A percentile compares a stretch with the other conserved stretches of the same genome.
Evolutionary conservation across 257 asterid species (phyloP).

Genomic region (Gentiana dahurica): DNA sequence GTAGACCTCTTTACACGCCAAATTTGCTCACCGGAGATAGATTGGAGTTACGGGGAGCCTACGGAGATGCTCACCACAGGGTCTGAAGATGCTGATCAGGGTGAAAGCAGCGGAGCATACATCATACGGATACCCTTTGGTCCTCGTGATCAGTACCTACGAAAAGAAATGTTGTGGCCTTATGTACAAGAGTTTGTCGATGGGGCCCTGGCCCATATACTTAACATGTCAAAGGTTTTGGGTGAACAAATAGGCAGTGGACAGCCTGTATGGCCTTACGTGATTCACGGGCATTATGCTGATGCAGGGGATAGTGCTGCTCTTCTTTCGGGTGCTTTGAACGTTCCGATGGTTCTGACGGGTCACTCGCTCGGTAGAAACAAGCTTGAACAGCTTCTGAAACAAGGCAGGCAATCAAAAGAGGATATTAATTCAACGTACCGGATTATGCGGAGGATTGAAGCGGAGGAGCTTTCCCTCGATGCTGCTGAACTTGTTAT

Average conservation of each 20-base stretch:
- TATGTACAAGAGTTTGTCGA: constrained; percentile 73
- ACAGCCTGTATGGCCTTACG: constrained; percentile 76
- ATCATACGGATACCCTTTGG: constrained; percentile 74
- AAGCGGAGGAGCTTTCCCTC: constrained; percentile 74
- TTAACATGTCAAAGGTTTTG: constrained; percentile 67
- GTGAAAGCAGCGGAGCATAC: constrained; percentile 86
- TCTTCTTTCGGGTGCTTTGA: constrained; percentile 71
- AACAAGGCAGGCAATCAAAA: constrained; percentile 73
- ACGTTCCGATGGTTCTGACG: constrained; percentile 82
- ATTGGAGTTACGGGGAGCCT: constrained; percentile 82
- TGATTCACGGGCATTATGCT: constrained; percentile 80
- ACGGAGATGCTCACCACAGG: constrained; percentile 64
- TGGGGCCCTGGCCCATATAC: constrained; percentile 67
- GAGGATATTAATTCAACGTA: constrained; percentile 82
- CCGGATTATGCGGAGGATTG: constrained; percentile 76
- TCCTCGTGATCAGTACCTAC: constrained; percentile 58
- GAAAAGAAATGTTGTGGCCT: constrained; percentile 73
- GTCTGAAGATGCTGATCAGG: constrained; percentile 43
- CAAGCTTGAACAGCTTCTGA: constrained; percentile 74
- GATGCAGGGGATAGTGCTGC: constrained; percentile 93
- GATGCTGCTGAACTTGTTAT: constrained; percentile 79
- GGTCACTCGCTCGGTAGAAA: constrained; percentile 83
- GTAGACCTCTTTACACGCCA: constrained; percentile 80
- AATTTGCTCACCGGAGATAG: constrained; percentile 73
- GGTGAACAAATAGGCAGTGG: constrained; percentile 69